These are phyloP conservation scores for Phytophthora pinifolia DNA, from an alignment of 352 stramenopile species.

Conservation along the genomic window DNA sequence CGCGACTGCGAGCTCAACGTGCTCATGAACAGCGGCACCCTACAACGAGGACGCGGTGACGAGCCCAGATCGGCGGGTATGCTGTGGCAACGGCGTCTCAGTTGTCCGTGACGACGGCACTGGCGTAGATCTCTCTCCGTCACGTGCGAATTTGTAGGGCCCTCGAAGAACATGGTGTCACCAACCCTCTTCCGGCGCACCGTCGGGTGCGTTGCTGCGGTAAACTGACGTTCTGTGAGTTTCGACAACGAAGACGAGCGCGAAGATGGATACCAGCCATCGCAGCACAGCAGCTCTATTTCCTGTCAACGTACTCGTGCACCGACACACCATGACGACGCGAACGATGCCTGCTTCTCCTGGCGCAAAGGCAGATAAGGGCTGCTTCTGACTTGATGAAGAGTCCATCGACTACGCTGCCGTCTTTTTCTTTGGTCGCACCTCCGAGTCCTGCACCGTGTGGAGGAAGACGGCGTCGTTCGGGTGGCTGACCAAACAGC, in stretches of 20 bases:
- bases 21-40: constrained; percentile 12
- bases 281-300: constrained; percentile 17
- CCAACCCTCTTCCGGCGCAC: too few species aligned
- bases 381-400: too few species aligned
- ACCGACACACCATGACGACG: background rate
- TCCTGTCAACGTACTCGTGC: constrained; percentile 19
- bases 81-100: constrained; percentile 10
- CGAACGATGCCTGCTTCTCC: background rate
- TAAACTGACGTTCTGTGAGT: background rate
- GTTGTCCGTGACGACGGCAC: background rate
- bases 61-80: constrained; percentile 19
- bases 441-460: constrained; percentile 85
- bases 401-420: constrained; percentile 7
- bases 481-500: constrained; percentile 67
- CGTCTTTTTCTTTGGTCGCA: constrained; percentile 75
- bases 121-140: background rate
- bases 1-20: constrained; percentile 26
- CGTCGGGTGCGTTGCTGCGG: too few species aligned
- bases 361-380: too few species aligned
- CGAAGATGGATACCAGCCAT: constrained; percentile 11
- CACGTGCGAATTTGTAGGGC: too few species aligned
- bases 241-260: constrained; percentile 5
- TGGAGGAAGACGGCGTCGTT: constrained; percentile 95
- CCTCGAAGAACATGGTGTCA: too few species aligned
- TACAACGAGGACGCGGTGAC: constrained; percentile 24